Evolutionary conservation across 1,284 basidiomycete species (phyloP).

Genomic region (Irpex lacteus): DNA sequence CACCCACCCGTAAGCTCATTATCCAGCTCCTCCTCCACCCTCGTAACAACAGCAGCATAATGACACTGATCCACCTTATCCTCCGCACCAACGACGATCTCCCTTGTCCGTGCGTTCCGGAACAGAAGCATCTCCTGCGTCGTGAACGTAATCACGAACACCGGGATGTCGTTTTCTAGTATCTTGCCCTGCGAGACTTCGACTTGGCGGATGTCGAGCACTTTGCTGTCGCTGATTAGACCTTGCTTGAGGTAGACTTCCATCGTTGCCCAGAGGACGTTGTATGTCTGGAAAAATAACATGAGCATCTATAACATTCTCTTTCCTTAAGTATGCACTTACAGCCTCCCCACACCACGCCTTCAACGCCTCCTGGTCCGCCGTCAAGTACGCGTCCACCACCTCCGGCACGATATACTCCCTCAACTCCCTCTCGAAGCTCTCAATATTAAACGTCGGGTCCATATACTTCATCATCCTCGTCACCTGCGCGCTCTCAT

Average conservation of each 20-base stretch:
- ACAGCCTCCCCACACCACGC: constrained; percentile 97
- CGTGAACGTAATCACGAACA: constrained; percentile 91
- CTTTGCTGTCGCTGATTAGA: constrained; percentile 86
- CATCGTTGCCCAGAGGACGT: constrained; percentile 97
- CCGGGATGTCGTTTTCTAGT: constrained; percentile 87
- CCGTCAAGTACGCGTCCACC: constrained; percentile 92
- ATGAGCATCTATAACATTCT: neutral
- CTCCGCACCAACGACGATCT: constrained; percentile 85
- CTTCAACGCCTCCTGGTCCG: constrained; percentile 82
- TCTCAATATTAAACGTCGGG: constrained; percentile 83
- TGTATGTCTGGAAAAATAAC: constrained; percentile 70
- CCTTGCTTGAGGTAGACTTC: constrained; percentile 92
- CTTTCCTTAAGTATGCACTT: constrained; percentile 30
- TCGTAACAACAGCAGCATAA: constrained; percentile 91
- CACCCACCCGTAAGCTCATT: constrained; percentile 96
- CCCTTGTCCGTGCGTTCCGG: constrained; percentile 84
- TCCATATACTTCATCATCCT: constrained; percentile 86
- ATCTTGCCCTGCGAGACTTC: constrained; percentile 84
- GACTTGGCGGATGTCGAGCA: constrained; percentile 92
- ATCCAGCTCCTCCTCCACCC: constrained; percentile 81
- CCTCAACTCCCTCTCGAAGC: constrained; percentile 86
- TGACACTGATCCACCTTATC: constrained; percentile 90
- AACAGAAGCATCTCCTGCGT: constrained; percentile 95
- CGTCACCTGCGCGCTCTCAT: constrained; percentile 94
- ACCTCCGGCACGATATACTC: constrained; percentile 99